A percentile compares a stretch with the other conserved stretches of the same genome.
These are phyloP conservation scores for Uronychia binucleata DNA, from an alignment of 73 alveolate species.

Conservation along the genomic window DNA sequence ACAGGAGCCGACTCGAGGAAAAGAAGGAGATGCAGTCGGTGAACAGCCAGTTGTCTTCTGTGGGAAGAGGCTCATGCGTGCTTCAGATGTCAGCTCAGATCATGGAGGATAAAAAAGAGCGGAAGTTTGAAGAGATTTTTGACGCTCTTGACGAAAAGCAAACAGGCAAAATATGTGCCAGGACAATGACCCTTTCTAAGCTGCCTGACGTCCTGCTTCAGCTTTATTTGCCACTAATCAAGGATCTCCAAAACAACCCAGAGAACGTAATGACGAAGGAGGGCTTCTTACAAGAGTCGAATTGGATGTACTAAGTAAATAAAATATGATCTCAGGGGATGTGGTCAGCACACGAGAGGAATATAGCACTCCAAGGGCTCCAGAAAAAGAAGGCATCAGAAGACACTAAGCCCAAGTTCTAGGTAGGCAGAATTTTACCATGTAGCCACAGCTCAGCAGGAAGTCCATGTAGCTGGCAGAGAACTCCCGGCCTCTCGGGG, in stretches of 20 bases:
- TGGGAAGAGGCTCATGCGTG: background rate
- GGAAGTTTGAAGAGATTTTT: background rate
- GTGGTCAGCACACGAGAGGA: background rate
- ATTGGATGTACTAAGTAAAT: background rate
- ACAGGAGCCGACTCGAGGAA: background rate
- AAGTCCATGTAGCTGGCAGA: background rate
- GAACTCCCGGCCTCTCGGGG: background rate
- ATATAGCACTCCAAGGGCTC: background rate
- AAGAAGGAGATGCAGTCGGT: background rate
- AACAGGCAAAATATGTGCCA: background rate
- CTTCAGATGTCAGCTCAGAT: background rate
- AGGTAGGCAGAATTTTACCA: background rate
- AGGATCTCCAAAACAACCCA: background rate
- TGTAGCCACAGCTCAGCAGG: background rate
- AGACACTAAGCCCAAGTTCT: background rate
- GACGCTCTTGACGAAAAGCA: background rate
- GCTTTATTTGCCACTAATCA: background rate
- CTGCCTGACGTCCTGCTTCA: background rate
- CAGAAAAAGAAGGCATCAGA: background rate
- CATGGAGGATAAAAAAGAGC: background rate
- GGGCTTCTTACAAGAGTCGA: background rate
- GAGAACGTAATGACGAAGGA: background rate
- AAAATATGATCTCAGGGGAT: background rate
- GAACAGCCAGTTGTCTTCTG: background rate
- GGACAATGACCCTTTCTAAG: background rate